Evolutionary conservation across 192 early-diverging fungal species (phyloP).

Genomic region (Coemansia sp.): DNA sequence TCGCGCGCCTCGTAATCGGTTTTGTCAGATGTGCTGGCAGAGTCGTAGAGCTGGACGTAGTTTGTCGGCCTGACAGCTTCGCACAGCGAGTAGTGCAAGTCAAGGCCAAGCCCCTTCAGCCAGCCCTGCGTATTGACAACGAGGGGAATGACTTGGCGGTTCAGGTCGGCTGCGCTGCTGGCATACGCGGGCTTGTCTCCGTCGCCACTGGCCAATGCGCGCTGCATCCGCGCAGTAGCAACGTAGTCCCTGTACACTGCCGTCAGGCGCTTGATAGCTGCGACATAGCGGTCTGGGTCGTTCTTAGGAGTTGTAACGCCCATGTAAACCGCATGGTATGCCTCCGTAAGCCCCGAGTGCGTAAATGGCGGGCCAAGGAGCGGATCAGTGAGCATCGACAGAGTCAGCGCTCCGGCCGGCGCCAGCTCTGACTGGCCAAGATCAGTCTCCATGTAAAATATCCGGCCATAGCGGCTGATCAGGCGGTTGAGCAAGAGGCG

Average conservation of each 20-base stretch:
- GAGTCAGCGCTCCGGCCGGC: constrained; percentile 75
- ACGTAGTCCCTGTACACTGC: constrained; percentile 59
- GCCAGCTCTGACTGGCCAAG: constrained; percentile 92
- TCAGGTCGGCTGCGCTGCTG: constrained; percentile 22
- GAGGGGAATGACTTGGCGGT: constrained; percentile 66
- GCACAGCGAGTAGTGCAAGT: constrained; percentile 74
- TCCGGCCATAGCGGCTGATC: constrained; percentile 64
- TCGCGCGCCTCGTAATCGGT: not conserved
- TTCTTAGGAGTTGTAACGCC: constrained; percentile 77
- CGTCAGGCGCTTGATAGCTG: constrained; percentile 65
- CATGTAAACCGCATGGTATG: constrained; percentile 72
- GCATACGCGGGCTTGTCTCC: constrained; percentile 2
- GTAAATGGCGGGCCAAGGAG: constrained; percentile 87
- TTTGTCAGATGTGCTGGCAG: not conserved
- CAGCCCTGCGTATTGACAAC: constrained; percentile 97
- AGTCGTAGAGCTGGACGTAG: constrained; percentile 64
- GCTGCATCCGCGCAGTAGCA: constrained; percentile 8
- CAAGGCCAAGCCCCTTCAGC: constrained; percentile 87
- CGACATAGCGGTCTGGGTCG: constrained; percentile 83
- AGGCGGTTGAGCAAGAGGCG: constrained; percentile 77
- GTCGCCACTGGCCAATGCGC: not conserved
- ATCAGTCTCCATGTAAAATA: constrained; percentile 92
- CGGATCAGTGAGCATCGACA: constrained; percentile 73
- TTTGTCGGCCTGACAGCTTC: constrained; percentile 65
- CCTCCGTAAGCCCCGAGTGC: constrained; percentile 59